These are phyloP conservation scores for Pichiaceae sp. DNA, from an alignment of 1,139 yeast species.

Conservation along the genomic window DNA sequence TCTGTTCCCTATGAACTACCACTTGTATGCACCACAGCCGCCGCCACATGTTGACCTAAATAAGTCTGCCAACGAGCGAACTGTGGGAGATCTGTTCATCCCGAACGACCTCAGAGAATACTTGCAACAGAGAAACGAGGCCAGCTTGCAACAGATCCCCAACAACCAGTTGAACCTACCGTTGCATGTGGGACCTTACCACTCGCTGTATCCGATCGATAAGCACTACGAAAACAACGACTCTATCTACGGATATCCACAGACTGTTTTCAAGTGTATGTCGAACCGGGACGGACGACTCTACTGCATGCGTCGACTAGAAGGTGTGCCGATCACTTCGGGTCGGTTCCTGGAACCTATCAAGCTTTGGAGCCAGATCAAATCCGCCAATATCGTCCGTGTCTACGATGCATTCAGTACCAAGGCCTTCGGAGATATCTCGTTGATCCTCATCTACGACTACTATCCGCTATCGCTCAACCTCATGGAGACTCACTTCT, in stretches of 20 bases:
- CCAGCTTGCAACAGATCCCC: constrained; percentile 58
- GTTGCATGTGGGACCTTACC: constrained; percentile 72
- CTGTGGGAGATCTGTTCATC: constrained; percentile 61
- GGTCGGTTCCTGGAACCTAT: constrained; percentile 47
- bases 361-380: constrained; percentile 43
- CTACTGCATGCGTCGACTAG: constrained; percentile 70
- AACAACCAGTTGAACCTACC: constrained; percentile 55
- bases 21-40: constrained; percentile 83
- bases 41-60: constrained; percentile 63
- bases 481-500: constrained; percentile 46
- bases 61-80: constrained; percentile 61
- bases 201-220: constrained; percentile 81
- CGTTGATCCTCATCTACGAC: constrained; percentile 57
- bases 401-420: constrained; percentile 82
- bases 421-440: constrained; percentile 73
- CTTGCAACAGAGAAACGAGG: constrained; percentile 69
- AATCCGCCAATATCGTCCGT: constrained; percentile 53
- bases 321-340: constrained; percentile 49
- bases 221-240: constrained; percentile 43
- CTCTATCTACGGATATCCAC: constrained; percentile 47
- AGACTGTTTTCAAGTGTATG: constrained; percentile 69
- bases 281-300: constrained; percentile 73
- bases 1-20: constrained; percentile 68
- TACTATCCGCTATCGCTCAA: constrained; percentile 61
- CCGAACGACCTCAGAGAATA: constrained; percentile 65